Percentiles rank a stretch among this genome's conserved stretches.
Evolutionary conservation across 371 early-diverging fungal species (phyloP).

Genomic region (Syncephalis plumigaleata): DNA sequence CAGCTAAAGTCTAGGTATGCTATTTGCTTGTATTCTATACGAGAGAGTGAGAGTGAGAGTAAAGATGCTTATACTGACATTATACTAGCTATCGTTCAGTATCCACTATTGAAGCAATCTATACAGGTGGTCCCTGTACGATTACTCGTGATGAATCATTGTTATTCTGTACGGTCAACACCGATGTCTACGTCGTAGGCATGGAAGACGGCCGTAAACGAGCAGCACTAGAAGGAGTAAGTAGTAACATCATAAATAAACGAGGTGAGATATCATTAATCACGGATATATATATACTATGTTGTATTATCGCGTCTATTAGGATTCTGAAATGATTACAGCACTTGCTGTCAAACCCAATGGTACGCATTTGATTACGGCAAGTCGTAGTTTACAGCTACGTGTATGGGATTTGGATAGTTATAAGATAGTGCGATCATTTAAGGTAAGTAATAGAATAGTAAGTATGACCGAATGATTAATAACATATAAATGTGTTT

Average conservation of each 20-base stretch:
- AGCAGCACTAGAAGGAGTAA: conserved; percentile 47
- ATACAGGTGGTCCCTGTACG: conserved; percentile 79
- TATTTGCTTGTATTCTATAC: no score
- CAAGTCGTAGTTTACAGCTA: conserved; percentile 64
- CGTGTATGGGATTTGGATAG: conserved; percentile 59
- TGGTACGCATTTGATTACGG: conserved; percentile 53
- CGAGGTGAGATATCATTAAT: no score
- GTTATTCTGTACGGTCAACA: conserved; percentile 63
- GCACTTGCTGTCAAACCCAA: conserved; percentile 73
- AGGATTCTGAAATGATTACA: conserved; percentile 76
- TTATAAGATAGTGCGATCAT: conserved; percentile 38
- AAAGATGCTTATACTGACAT: no score
- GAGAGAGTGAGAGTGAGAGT: no score
- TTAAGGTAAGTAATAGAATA: conserved; percentile 29
- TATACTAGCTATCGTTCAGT: conserved; percentile 44
- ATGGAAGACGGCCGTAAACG: conserved; percentile 46
- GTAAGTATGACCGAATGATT: no score
- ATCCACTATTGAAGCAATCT: conserved; percentile 74
- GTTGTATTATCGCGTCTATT: no score
- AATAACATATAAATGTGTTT: background rate
- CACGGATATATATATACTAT: no score
- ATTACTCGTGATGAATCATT: conserved; percentile 46
- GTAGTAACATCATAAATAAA: no score
- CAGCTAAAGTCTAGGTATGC: no score
- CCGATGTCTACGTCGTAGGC: conserved; percentile 66